These are phyloP conservation scores for Pachyrhizus erosus DNA, from an alignment of 306 rosid genomes.

Conservation along the genomic window DNA sequence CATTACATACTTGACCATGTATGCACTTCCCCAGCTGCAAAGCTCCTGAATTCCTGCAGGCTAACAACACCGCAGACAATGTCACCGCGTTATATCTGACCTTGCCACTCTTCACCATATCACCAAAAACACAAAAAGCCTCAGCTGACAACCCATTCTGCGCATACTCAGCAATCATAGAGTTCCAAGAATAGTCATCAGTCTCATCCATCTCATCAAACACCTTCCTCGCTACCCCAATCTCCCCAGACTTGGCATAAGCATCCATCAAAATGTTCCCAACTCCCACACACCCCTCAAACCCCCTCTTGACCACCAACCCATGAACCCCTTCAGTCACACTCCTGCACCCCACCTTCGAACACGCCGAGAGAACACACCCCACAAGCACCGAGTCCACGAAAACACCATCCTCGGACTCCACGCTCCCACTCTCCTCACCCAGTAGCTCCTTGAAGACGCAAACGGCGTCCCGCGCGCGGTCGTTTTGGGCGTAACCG, in stretches of 20 bases:
- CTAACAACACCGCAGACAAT: slow-evolving; percentile 71
- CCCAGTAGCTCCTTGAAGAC: slow-evolving; percentile 68
- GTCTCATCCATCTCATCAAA: slow-evolving; percentile 74
- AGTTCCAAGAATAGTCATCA: slow-evolving; percentile 87
- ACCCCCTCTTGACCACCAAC: slow-evolving; percentile 68
- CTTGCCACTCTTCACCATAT: slow-evolving; percentile 55
- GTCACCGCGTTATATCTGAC: slow-evolving; percentile 63
- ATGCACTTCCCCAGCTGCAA: slow-evolving; percentile 77
- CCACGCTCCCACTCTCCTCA: slow-evolving; percentile 52
- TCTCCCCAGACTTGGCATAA: slow-evolving; percentile 81
- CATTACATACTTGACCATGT: slow-evolving; percentile 69
- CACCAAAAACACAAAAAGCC: slow-evolving; percentile 67
- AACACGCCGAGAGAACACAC: slow-evolving; percentile 76
- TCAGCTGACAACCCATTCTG: slow-evolving; percentile 72
- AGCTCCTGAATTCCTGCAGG: slow-evolving; percentile 79
- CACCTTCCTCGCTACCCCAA: slow-evolving; percentile 62
- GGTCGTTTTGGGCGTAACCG: slow-evolving; percentile 67
- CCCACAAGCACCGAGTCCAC: slow-evolving; percentile 70
- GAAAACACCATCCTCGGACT: slow-evolving; percentile 42
- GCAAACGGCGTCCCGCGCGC: slow-evolving; percentile 50
- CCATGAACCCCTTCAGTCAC: slow-evolving; percentile 73
- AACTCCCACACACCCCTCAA: slow-evolving; percentile 59
- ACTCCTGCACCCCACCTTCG: slow-evolving; percentile 59
- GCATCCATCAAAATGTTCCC: slow-evolving; percentile 92
- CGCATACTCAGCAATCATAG: slow-evolving; percentile 79